Evolutionary conservation across 2,329 filamentous ascomycete genomes (phyloP).

Genomic region (Trichoderma atroviride): DNA sequence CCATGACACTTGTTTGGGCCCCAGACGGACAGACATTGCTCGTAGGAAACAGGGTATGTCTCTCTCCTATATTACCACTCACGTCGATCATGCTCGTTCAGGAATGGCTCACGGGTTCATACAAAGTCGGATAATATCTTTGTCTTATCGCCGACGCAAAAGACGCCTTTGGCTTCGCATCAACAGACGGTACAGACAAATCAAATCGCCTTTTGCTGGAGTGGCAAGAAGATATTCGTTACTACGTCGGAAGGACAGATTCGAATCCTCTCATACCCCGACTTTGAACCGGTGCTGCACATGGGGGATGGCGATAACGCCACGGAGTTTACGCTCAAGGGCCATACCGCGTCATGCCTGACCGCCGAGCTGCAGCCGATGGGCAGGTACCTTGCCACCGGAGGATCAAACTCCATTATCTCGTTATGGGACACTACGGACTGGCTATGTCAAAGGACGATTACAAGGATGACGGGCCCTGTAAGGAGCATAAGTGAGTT

Average conservation of each 20-base stretch:
- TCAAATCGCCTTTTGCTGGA: conserved; percentile 74
- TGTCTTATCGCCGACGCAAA: conserved; percentile 62
- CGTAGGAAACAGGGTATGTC: conserved; percentile 70
- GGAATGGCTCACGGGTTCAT: neutral
- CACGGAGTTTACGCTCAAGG: conserved; percentile 64
- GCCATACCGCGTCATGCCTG: conserved; percentile 73
- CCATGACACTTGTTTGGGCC: conserved; percentile 73
- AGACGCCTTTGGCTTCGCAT: conserved; percentile 59
- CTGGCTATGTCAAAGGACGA: conserved; percentile 74
- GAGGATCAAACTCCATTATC: conserved; percentile 74
- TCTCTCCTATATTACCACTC: conserved; percentile 3
- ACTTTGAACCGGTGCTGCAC: conserved; percentile 58
- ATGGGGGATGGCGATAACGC: conserved; percentile 49
- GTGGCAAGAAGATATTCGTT: conserved; percentile 69
- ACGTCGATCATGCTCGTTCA: neutral
- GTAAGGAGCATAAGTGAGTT: conserved; percentile 67
- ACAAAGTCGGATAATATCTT: conserved; percentile 63
- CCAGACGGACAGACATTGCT: conserved; percentile 71
- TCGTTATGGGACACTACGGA: conserved; percentile 77
- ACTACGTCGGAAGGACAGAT: conserved; percentile 72
- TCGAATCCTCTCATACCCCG: conserved; percentile 70
- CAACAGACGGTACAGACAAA: conserved; percentile 69
- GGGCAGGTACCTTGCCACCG: conserved; percentile 72
- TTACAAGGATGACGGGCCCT: conserved; percentile 69
- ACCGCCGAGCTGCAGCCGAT: conserved; percentile 70